A percentile compares a stretch with the other conserved stretches of the same genome.
These are phyloP conservation scores for Graphiopsis chlorocephala DNA, from an alignment of 2,329 filamentous ascomycete genomes.

Conservation along the genomic window DNA sequence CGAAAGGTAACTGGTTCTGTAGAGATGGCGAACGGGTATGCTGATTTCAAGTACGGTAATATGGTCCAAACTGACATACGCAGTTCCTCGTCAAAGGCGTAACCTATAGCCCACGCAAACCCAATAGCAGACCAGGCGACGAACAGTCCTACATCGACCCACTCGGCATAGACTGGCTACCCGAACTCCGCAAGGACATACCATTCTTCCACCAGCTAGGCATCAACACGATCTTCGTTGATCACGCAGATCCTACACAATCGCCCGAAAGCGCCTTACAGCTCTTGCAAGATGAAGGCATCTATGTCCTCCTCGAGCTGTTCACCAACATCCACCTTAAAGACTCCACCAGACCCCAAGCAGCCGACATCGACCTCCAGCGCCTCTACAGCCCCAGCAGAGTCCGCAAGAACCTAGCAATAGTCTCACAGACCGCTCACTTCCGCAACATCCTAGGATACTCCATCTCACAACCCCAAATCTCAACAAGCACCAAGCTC, in stretches of 20 bases:
- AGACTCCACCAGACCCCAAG: too few relatives aligned
- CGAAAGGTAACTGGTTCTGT: slow-evolving; percentile 19
- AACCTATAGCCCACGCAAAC: slow-evolving; percentile 19
- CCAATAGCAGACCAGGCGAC: not conserved
- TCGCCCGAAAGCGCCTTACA: slow-evolving; percentile 18
- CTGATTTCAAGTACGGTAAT: too few relatives aligned
- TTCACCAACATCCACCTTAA: slow-evolving; percentile 13
- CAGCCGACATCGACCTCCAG: slow-evolving; percentile 11
- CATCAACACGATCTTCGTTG: slow-evolving; percentile 23
- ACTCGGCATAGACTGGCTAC: slow-evolving; percentile 18
- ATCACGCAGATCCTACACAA: slow-evolving; percentile 16
- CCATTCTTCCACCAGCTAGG: slow-evolving; percentile 20
- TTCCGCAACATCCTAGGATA: slow-evolving; percentile 24
- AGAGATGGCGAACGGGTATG: slow-evolving; percentile 14
- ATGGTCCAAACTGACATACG: not conserved
- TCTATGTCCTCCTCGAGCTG: slow-evolving; percentile 24
- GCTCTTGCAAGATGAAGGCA: slow-evolving; percentile 20
- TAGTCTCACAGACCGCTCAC: slow-evolving; percentile 21
- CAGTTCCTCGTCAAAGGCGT: slow-evolving; percentile 27
- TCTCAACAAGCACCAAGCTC: slow-evolving; percentile 8
- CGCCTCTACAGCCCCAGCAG: slow-evolving; percentile 14
- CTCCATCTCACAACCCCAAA: slow-evolving; percentile 11
- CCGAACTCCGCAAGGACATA: slow-evolving; percentile 22
- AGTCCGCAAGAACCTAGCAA: slow-evolving; percentile 15
- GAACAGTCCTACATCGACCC: slow-evolving; percentile 15